Evolutionary conservation across 805 yeast genomes (phyloP), one percentile per base, ranked within the genome.

Genomic region (Kodamaea neixiangensis): DNA sequence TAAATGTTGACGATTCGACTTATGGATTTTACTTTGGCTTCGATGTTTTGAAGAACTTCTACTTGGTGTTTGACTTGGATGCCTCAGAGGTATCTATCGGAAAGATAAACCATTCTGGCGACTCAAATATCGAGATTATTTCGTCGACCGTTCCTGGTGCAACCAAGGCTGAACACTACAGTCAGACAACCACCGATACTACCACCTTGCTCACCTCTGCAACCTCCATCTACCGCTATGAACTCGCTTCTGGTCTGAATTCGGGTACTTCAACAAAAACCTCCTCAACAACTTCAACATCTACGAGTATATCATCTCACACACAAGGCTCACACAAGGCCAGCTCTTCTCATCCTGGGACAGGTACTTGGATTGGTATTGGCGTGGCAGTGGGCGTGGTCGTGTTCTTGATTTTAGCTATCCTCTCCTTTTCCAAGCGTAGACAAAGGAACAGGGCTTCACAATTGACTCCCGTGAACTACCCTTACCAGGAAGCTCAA

Each of bases 31-130:
- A 83, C 47, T 69, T 87, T 34, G 94, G 94, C 10, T 90, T 85
- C 61, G 76, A 79, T 44, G 79, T 87, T 61, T 66, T 87, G 54
- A 74, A 87, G 48, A 76, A 79, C 50, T 83, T 85, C 1, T 86
- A 85, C 64, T 73, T 82, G 22, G 88, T 84, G 11, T 84, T 78
- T 64, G 86, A 87, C 63, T 66, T 84, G 44, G 88, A 82, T 25
- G 77, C 78, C 59, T 67, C 65, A 42, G 75, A 80, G 58, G 69
- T 86, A 34, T 81, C 87, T 2, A 57, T 86, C 10, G 65, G 72
- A 9, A 69, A 62, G 44, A 66, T 52, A 17, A 58, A 56, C n/a
- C 60, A 63, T 46, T 58, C 70, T 25, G 42, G 54, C 46, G 62
- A 63, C 10, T 68, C 69, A 50, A 64, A 80, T 47, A 73, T 83